Percentiles rank a stretch among this genome's conserved stretches.
These are phyloP conservation scores for Colletotrichum euphorbiae DNA, from an alignment of 2,329 filamentous ascomycete genomes.

Conservation along the genomic window DNA sequence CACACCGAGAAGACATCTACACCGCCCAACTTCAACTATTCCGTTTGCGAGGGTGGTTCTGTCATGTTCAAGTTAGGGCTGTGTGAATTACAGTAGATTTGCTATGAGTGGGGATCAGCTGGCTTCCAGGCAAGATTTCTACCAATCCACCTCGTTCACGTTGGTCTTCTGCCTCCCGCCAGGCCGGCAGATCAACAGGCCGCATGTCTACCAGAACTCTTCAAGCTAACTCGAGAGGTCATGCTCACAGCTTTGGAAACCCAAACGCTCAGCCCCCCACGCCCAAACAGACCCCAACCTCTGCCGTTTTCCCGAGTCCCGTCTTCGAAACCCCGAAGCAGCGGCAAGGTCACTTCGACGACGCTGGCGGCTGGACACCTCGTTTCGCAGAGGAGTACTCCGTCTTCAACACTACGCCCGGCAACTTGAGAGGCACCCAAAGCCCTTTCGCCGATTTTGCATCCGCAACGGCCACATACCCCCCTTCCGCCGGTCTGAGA, in stretches of 20 bases:
- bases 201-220: conserved; percentile 33
- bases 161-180: conserved; percentile 39
- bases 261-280: conserved; percentile 71
- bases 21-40: conserved; percentile 3
- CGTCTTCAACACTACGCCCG: conserved; percentile 73
- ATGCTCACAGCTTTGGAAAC: conserved; percentile 68
- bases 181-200: conserved; percentile 29
- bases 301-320: conserved; percentile 64
- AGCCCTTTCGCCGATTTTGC: conserved; percentile 60
- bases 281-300: conserved; percentile 68
- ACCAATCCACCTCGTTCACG: conserved; percentile 37
- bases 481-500: conserved; percentile 56
- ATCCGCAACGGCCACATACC: conserved; percentile 50
- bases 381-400: conserved; percentile 74
- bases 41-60: conserved; percentile 32
- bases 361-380: conserved; percentile 67
- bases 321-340: conserved; percentile 68
- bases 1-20: conserved; percentile 1
- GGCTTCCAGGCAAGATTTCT: conserved; percentile 62
- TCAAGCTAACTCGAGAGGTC: conserved; percentile 50
- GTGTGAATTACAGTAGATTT: conserved; percentile 48
- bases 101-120: conserved; percentile 74
- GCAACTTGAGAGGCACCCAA: conserved; percentile 63
- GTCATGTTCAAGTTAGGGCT: conserved; percentile 41
- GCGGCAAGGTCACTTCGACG: conserved; percentile 59